Evolutionary conservation across 2,329 filamentous ascomycete genomes (phyloP).

Genomic region (Pyrenophora teres): DNA sequence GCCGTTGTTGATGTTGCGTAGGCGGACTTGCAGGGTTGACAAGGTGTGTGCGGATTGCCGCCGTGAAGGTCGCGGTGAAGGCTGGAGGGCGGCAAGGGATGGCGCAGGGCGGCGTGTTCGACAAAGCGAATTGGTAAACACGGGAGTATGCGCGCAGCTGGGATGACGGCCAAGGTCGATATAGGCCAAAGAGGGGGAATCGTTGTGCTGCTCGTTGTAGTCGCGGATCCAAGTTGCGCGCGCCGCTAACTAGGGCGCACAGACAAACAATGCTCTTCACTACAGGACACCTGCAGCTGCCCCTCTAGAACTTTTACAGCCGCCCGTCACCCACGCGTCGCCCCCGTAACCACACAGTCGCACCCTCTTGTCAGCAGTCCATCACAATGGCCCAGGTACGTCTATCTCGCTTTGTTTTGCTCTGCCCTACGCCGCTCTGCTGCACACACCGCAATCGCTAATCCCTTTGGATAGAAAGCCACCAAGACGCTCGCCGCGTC

Average conservation of each 20-base stretch:
- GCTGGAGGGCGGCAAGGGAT: neutral
- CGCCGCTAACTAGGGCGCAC: neutral
- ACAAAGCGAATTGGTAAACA: conserved; percentile 48
- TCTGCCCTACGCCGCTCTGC: neutral
- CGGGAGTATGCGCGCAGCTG: conserved; percentile 21
- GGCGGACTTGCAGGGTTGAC: conserved; percentile 7
- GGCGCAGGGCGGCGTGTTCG: conserved; percentile 25
- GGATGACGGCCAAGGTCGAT: conserved; percentile 12
- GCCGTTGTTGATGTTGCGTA: neutral
- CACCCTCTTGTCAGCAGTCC: neutral
- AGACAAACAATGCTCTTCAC: conserved; percentile 2
- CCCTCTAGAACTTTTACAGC: neutral
- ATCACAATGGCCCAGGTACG: conserved; percentile 13
- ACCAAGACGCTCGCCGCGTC: conserved; percentile 70
- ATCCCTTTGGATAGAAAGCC: conserved; percentile 50
- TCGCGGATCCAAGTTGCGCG: conserved; percentile 10
- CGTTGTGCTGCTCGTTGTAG: conserved; percentile 6
- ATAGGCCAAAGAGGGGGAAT: neutral
- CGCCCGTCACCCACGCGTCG: neutral
- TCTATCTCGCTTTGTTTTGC: neutral
- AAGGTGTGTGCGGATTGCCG: conserved; percentile 9
- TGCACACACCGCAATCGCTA: neutral
- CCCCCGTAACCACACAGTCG: neutral
- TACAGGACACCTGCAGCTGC: neutral
- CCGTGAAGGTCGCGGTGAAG: conserved; percentile 10